Evolutionary conservation across 306 rosid genomes (phyloP).

Genomic region (Alnus rubra): DNA sequence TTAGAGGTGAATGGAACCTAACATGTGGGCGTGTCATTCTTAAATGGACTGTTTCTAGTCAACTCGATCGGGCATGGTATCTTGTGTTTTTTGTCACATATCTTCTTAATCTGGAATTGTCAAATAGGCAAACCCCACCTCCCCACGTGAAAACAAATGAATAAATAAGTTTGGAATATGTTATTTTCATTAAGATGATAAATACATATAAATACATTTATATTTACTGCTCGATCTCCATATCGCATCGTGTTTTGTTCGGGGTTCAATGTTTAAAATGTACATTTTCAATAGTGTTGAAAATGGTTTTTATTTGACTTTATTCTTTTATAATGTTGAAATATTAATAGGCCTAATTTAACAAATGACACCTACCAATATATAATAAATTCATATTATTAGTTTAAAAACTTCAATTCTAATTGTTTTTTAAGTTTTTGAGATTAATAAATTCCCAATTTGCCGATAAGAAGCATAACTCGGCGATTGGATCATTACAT

Average conservation of each 20-base stretch:
- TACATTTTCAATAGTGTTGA: no score
- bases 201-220: neutral
- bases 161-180: neutral
- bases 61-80: neutral
- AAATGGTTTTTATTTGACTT: no score
- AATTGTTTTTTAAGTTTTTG: no score
- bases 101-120: neutral
- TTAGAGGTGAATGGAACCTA: neutral
- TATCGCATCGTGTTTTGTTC: no score
- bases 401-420: no score
- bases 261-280: no score
- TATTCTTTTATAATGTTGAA: no score
- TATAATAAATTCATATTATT: no score
- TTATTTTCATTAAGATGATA: neutral
- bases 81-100: neutral
- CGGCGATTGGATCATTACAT: neutral
- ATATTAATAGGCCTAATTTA: no score
- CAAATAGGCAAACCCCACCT: neutral
- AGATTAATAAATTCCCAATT: no score
- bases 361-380: no score
- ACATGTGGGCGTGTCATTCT: neutral
- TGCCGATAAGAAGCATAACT: neutral
- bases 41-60: slow-evolving; percentile 8
- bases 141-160: neutral
- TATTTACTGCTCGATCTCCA: neutral